Evolutionary conservation across 2,329 filamentous ascomycete species (phyloP).

Genomic region (Purpureocillium lavendulum): DNA sequence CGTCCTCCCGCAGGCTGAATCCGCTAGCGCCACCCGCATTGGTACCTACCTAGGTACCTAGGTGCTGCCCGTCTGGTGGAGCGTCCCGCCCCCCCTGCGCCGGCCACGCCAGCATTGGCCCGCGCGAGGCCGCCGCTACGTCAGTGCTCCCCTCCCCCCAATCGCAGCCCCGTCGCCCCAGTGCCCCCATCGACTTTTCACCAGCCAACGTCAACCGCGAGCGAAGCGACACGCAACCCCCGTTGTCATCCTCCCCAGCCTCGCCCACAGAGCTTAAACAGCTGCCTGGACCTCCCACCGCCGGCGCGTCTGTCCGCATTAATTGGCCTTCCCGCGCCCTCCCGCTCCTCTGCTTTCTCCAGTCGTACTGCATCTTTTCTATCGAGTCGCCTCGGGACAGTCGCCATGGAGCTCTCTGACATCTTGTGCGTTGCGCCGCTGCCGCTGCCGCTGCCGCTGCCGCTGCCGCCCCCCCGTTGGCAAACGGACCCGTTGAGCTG

Average conservation of each 20-base stretch:
- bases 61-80: no score
- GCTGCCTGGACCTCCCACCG: slow-evolving; percentile 4
- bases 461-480: not conserved
- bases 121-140: slow-evolving; percentile 1
- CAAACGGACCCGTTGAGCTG: not conserved
- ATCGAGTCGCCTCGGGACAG: no score
- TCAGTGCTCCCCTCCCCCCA: slow-evolving; percentile 4
- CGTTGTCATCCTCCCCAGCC: slow-evolving; percentile 1
- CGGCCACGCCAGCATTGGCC: no score
- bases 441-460: no score
- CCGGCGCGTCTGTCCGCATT: not conserved
- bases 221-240: slow-evolving; percentile 5
- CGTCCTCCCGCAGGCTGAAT: no score
- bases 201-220: not conserved
- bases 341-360: not conserved
- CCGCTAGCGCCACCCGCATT: no score
- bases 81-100: no score
- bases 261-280: not conserved
- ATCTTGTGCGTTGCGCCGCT: slow-evolving; percentile 59
- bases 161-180: no score
- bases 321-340: not conserved
- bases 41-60: no score
- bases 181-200: slow-evolving; percentile 3
- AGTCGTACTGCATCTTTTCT: not conserved
- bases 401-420: slow-evolving; percentile 79